A percentile compares a stretch with the other conserved stretches of the same genome.
phyloP scores from a whole-genome alignment of 1,139 yeast species.

The Ashbya aceris region DNA sequence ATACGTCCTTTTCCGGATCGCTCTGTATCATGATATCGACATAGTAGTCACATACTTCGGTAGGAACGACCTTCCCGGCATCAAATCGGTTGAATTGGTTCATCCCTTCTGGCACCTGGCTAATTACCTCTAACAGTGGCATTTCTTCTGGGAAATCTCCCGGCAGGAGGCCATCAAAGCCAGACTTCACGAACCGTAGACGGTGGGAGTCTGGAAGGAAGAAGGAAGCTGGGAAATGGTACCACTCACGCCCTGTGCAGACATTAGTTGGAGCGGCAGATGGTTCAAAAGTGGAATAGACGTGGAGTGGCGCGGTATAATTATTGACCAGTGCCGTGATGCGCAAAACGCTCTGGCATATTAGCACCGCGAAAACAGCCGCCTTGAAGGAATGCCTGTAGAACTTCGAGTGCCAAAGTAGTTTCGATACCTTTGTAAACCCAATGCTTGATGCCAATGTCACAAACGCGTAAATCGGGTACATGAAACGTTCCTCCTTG shows the following conservation, averaged over 20 bases:
- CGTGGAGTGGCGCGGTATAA: conserved; percentile 51
- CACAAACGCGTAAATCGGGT: conserved; percentile 72
- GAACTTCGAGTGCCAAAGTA: conserved; percentile 7
- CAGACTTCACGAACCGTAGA: conserved; percentile 59
- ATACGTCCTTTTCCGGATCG: conserved; percentile 15
- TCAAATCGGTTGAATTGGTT: conserved; percentile 62
- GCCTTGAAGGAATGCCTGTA: conserved; percentile 11
- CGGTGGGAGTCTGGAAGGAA: conserved; percentile 57
- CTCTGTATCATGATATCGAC: conserved; percentile 39
- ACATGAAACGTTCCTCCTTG: conserved; percentile 86
- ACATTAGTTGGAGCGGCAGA: conserved; percentile 36
- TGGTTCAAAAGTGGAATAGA: conserved; percentile 30
- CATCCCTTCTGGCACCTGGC: conserved; percentile 51
- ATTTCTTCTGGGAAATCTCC: conserved; percentile 62
- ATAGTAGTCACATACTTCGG: conserved; percentile 46
- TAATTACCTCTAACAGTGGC: conserved; percentile 22
- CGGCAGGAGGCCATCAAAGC: conserved; percentile 81
- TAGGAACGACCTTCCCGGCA: conserved; percentile 38
- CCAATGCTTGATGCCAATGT: conserved; percentile 55
- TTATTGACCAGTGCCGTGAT: conserved; percentile 44
- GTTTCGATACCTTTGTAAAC: conserved; percentile 27
- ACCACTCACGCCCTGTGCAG: conserved; percentile 93
- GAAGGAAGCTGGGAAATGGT: conserved; percentile 81
- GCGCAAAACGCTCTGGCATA: conserved; percentile 30
- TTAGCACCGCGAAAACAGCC: conserved; percentile 9